Base-by-base conservation (phyloP, 371 early-diverging fungal species). In the Nosema muscidifuracis region DNA sequence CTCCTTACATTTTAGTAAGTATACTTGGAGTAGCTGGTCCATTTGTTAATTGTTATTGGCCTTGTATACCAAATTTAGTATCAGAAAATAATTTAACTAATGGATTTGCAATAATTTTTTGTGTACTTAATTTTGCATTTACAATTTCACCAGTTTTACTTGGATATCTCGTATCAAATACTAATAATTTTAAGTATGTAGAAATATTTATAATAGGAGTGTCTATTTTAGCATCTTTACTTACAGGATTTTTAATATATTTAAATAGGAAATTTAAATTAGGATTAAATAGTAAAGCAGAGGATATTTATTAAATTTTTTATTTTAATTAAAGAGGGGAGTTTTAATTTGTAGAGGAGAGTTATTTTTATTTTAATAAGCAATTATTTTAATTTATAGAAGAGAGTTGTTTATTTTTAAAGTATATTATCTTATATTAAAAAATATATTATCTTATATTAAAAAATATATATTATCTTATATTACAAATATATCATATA, bases 11-110 rank as follows among this genome's bases (percentile, higher is more conserved):
- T 51, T 43, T 77, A 9, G 40, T 71, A 9, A 16, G 67, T 0
- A 22, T 78, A 1, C 53, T 82, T 16, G 80, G 80, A 7, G 10
- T 80, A 16, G 58, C 80, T 0, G 57, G 74, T 16, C 80, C 77
- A 10, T 33, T 82, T 10, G 57, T 78, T 28, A 66, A 70, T 20
- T 80, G 77, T 57, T 76, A 78, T 62, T 80, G 82, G 82, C 79
- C 80, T 2, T 82, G 82, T 68, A 74, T 77, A n/a, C 76, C 80
- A 9, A 50, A 64, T 30, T 60, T 82, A 6, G 67, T 78, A 3
- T 76, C 76, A 22, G 73, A 68, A 10, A 72, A 70, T 22, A 71
- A 57, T 12, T 34, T 82, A 18, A 43, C 65, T 13, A 66, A 65
- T n/a, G 78, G 77, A 28, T 72, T 82, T 58, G 76, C 77, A 34